These are phyloP conservation scores for Aspergillus sp. DNA, from an alignment of 2,329 filamentous ascomycete genomes.

Conservation along the genomic window DNA sequence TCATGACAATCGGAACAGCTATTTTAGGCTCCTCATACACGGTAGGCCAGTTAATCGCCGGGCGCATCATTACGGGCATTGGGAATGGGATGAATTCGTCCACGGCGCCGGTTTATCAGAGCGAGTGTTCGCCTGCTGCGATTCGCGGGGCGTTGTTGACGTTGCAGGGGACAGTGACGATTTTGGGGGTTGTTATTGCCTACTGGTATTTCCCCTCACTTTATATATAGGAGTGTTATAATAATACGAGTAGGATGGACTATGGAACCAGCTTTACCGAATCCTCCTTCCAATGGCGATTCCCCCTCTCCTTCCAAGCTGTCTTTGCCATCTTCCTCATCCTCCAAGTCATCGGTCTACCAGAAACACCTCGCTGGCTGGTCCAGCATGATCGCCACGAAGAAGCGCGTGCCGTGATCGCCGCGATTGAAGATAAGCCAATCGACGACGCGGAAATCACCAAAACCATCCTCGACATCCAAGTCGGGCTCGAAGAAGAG, in stretches of 20 bases:
- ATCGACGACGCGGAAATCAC: conserved; percentile 7
- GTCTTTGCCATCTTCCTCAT: conserved; percentile 22
- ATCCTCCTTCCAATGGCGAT: conserved; percentile 26
- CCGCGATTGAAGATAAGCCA: conserved; percentile 12
- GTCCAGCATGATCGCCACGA: conserved; percentile 20
- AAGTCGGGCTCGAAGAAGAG: conserved; percentile 16
- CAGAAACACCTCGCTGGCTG: conserved; percentile 29
- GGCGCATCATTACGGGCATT: conserved; percentile 44
- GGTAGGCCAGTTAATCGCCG: conserved; percentile 43
- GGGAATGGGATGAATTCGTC: conserved; percentile 22
- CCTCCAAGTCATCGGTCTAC: conserved; percentile 19
- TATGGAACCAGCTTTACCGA: conserved; percentile 38
- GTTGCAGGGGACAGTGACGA: conserved; percentile 21
- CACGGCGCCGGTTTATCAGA: conserved; percentile 24
- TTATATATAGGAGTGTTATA: conserved; percentile 12
- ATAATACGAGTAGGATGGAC: conserved; percentile 25
- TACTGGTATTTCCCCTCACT: conserved; percentile 21
- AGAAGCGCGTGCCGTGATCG: conserved; percentile 19
- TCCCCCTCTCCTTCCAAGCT: conserved; percentile 25
- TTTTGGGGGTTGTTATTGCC: conserved; percentile 15
- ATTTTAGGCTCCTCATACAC: conserved; percentile 34
- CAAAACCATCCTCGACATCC: conserved; percentile 16
- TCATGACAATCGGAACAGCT: conserved; percentile 27
- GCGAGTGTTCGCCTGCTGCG: conserved; percentile 22
- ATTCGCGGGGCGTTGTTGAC: conserved; percentile 21